Base-by-base conservation (phyloP, 2,329 filamentous ascomycete species). In the Dactylellina parvicollis region DNA sequence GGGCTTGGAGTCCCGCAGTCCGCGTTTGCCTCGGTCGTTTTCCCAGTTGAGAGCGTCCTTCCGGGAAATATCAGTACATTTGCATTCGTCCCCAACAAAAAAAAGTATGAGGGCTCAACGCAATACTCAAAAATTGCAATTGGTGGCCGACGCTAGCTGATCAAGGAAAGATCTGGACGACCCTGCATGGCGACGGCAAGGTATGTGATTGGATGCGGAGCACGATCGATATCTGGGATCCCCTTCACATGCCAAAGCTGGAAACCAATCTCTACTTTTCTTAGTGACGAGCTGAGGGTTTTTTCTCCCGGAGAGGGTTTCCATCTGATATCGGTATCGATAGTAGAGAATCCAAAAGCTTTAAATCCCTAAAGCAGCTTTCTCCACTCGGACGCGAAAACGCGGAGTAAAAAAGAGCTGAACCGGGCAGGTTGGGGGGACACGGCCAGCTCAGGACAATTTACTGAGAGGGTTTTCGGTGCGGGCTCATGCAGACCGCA, bases 131-230 rank as follows among this genome's bases (percentile, higher is more conserved):
- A 28, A 55, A 38, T 20, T 55, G 49, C 47, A 26, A 62, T 40
- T 49, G 49, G 67, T n/a, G 14, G 36, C 32, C 20, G 47, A 62
- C 66, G 65, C 52, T 59, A 64, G 56, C 67, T 64, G 32, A 59
- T 54, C 50, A 52, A 52, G 59, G 67, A 64, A 72, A 72, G 50
- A 57, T 72, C 57, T 50, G 47, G 59, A 52, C 57, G 57, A 38
- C 67, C 67, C 67, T 72, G 67, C 67, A 72, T 72, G 44, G 59
- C 24, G 24, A 32, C 66, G 57, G 59, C 50, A 59, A 44, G 57
- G 40, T n/a, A 44, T 57, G 14, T 64, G 24, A 71, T 71, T 71
- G 66, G 66, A 20, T 12, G 18, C 3, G 20, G 2, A 52, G 46
- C 52, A 20, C 4, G 54, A 54, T 60, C 26, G 20, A 55, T 22